Evolutionary conservation across 1,284 basidiomycete species (phyloP).

Genomic region (Exobasidium cylindrosporum): DNA sequence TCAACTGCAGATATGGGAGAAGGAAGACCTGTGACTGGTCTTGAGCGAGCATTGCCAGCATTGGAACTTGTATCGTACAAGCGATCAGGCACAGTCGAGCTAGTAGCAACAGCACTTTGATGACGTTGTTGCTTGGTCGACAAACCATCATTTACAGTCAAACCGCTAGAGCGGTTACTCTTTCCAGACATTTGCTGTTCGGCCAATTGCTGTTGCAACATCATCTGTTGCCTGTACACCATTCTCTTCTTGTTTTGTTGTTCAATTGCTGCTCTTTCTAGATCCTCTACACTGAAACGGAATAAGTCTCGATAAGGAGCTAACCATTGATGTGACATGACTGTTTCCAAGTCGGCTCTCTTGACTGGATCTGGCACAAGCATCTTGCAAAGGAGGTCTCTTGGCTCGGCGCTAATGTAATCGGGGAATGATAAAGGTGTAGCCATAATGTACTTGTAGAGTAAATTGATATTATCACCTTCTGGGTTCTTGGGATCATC

Average conservation of each 20-base stretch:
- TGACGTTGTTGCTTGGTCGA: constrained; percentile 21
- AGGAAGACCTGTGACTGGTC: constrained; percentile 18
- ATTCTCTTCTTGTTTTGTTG: constrained; percentile 54
- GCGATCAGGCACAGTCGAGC: constrained; percentile 20
- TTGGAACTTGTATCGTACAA: constrained; percentile 7
- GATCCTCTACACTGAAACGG: constrained; percentile 52
- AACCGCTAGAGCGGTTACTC: neutral
- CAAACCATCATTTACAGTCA: constrained; percentile 10
- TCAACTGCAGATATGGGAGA: neutral
- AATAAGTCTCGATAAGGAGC: constrained; percentile 53
- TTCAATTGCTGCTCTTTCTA: constrained; percentile 52
- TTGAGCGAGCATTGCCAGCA: constrained; percentile 8
- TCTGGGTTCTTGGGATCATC: constrained; percentile 98
- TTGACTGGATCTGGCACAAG: constrained; percentile 50
- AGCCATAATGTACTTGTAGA: constrained; percentile 94
- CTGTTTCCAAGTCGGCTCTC: constrained; percentile 45
- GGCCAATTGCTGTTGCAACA: constrained; percentile 48
- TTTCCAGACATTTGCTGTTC: constrained; percentile 36
- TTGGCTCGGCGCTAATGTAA: constrained; percentile 51
- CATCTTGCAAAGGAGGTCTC: constrained; percentile 50
- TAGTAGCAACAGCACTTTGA: constrained; percentile 26
- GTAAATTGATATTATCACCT: constrained; percentile 98
- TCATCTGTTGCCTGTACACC: constrained; percentile 53
- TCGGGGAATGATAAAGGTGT: constrained; percentile 54
- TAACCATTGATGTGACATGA: constrained; percentile 54